A percentile compares a stretch with the other conserved stretches of the same genome.
These are phyloP conservation scores for Chrysoporthe deuterocubensis DNA, from an alignment of 2,329 filamentous ascomycete species.

Conservation along the genomic window DNA sequence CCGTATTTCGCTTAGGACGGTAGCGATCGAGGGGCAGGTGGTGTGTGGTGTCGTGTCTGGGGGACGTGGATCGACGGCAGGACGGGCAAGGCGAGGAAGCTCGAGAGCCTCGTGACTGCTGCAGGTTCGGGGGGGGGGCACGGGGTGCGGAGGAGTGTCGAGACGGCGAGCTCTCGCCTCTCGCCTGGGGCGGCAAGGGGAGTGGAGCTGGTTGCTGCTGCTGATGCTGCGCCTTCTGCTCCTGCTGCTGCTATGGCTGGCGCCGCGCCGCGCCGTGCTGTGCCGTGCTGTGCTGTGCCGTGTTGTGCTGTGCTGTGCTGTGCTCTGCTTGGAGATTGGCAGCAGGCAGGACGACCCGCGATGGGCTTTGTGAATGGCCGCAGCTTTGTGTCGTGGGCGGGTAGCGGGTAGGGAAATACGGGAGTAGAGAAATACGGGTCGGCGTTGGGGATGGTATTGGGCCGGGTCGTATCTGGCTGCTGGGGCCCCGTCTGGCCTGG, in stretches of 20 bases:
- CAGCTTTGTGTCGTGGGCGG: constrained; percentile 39
- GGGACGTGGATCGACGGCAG: not conserved
- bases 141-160: not conserved
- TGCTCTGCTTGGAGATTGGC: constrained; percentile 32
- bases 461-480: not conserved
- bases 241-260: constrained; percentile 1
- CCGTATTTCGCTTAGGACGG: not conserved
- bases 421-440: constrained; percentile 5
- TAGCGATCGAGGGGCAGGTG: constrained; percentile 7
- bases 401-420: constrained; percentile 39
- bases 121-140: constrained; percentile 2
- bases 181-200: not conserved
- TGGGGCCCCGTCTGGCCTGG: constrained; percentile 6
- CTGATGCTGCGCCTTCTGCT: too few relatives aligned
- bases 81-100: not conserved
- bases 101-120: not conserved
- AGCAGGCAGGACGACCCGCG: constrained; percentile 35
- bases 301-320: not conserved
- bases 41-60: constrained; percentile 8
- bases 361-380: constrained; percentile 44
- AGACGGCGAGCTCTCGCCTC: not conserved
- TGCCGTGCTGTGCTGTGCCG: not conserved
- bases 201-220: not conserved
- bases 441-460: constrained; percentile 4
- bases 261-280: not conserved